phyloP scores from a whole-genome alignment of 176 grass and related monocot species.

The Musa troglodytarum region DNA sequence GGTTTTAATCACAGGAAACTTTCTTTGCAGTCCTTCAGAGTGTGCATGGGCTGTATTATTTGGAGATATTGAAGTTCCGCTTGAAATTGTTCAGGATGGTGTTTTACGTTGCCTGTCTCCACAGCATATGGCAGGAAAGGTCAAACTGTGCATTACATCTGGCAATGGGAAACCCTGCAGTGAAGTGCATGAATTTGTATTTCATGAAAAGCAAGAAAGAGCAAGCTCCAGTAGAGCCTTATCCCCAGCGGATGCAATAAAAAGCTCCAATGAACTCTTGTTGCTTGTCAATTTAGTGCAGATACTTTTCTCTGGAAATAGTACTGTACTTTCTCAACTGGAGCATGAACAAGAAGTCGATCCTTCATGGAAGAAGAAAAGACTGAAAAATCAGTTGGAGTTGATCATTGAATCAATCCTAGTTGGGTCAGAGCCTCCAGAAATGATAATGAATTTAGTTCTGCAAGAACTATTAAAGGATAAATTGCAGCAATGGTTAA shows the following conservation, averaged over 20 bases:
- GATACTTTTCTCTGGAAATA: slow-evolving; percentile 40
- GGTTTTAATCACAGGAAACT: slow-evolving; percentile 78
- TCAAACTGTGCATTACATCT: slow-evolving; percentile 50
- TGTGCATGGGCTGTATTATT: slow-evolving; percentile 48
- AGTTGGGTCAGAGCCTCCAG: not conserved
- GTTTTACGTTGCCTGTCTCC: slow-evolving; percentile 68
- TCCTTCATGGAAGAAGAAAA: slow-evolving; percentile 17
- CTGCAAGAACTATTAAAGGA: slow-evolving; percentile 64
- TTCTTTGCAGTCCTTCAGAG: slow-evolving; percentile 36
- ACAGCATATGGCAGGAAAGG: slow-evolving; percentile 46
- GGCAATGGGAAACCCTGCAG: slow-evolving; percentile 50
- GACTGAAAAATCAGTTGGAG: slow-evolving; percentile 17
- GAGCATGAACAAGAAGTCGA: slow-evolving; percentile 15
- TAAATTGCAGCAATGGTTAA: slow-evolving; percentile 55
- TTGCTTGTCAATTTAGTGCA: slow-evolving; percentile 56
- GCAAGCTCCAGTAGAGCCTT: not conserved
- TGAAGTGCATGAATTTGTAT: slow-evolving; percentile 62
- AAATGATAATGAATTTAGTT: slow-evolving; percentile 28
- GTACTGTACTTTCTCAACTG: slow-evolving; percentile 21
- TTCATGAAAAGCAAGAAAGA: slow-evolving; percentile 42
- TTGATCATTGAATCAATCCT: not conserved
- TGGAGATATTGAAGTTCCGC: slow-evolving; percentile 55
- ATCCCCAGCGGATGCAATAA: not conserved
- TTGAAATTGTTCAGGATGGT: slow-evolving; percentile 60
- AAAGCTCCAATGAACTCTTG: slow-evolving; percentile 43